Conservation (phyloP, 1,139 yeast genomes). For the Zygoascus hellenicus region DNA sequence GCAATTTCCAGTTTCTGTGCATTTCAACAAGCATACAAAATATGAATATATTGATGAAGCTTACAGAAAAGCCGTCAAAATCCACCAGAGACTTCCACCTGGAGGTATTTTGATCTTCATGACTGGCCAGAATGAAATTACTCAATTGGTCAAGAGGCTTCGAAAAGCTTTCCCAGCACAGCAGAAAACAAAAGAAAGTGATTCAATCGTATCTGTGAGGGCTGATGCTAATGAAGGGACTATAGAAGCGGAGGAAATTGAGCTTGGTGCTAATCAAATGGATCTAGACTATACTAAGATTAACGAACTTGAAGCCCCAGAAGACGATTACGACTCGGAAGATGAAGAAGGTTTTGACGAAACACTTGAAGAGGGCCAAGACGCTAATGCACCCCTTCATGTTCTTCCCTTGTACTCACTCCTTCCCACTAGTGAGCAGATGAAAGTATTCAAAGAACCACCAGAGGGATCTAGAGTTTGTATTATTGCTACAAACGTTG, state of each 20-base stretch:
- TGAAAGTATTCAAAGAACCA: conserved; percentile 84
- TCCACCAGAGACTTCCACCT: conserved; percentile 79
- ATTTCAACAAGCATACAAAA: conserved; percentile 76
- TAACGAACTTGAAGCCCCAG: conserved; percentile 38
- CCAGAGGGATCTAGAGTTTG: conserved; percentile 84
- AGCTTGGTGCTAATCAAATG: conserved; percentile 53
- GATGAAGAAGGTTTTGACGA: conserved; percentile 95
- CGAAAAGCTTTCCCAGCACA: conserved; percentile 63
- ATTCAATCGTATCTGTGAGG: conserved; percentile 43
- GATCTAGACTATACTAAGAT: conserved; percentile 49
- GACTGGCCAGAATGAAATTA: conserved; percentile 93
- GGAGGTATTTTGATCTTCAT: conserved; percentile 90
- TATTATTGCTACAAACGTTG: conserved; percentile 94
- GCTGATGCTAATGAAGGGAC: conserved; percentile 58
- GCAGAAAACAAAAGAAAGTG: conserved; percentile 26
- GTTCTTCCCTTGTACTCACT: conserved; percentile 90
- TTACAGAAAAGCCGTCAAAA: conserved; percentile 75
- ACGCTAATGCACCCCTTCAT: conserved; percentile 73
- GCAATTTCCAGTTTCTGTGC: conserved; percentile 90
- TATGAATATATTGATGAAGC: conserved; percentile 83
- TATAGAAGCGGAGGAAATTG: conserved; percentile 41
- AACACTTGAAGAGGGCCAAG: conserved; percentile 64
- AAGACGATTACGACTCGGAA: conserved; percentile 46
- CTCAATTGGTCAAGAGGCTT: conserved; percentile 63
- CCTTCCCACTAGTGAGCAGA: conserved; percentile 87